Evolutionary conservation across 75 land plant species (phyloP).

Genomic region (Pinus taeda): DNA sequence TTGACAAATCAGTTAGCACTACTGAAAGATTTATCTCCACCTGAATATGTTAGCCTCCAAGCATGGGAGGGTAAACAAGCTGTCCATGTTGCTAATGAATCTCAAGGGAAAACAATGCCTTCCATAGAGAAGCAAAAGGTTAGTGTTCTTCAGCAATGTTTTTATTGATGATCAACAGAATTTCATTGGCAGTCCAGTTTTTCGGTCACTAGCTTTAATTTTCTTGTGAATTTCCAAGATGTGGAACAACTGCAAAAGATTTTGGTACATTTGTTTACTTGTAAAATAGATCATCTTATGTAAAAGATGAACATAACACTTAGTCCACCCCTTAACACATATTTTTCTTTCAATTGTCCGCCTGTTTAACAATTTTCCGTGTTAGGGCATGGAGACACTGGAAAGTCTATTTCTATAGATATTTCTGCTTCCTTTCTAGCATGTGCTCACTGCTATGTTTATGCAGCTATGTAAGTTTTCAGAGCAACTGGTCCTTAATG

Average conservation of each 20-base stretch:
- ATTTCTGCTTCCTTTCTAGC: too few species aligned
- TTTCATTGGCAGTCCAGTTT: not conserved
- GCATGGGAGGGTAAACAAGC: not conserved
- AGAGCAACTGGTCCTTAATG: too few species aligned
- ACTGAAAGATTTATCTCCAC: not conserved
- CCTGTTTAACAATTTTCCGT: too few species aligned
- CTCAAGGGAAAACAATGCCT: too few species aligned
- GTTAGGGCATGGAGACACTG: too few species aligned
- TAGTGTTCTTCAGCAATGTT: not conserved
- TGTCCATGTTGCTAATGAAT: not conserved
- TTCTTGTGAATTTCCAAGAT: not conserved
- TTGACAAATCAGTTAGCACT: not conserved
- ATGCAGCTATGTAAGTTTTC: too few species aligned
- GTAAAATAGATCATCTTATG: not conserved
- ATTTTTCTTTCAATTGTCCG: too few species aligned
- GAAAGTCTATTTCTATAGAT: too few species aligned
- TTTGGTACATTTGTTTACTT: not conserved
- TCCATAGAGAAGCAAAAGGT: not conserved
- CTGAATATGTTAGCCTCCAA: conserved; percentile 2
- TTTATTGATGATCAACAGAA: not conserved
- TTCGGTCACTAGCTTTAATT: not conserved
- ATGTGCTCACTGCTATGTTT: too few species aligned
- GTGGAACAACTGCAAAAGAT: too few species aligned
- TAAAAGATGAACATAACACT: not conserved
- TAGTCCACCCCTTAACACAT: not conserved